phyloP scores from a whole-genome alignment of 31 red algal species.

The Odonthalia washingtoniensis region DNA sequence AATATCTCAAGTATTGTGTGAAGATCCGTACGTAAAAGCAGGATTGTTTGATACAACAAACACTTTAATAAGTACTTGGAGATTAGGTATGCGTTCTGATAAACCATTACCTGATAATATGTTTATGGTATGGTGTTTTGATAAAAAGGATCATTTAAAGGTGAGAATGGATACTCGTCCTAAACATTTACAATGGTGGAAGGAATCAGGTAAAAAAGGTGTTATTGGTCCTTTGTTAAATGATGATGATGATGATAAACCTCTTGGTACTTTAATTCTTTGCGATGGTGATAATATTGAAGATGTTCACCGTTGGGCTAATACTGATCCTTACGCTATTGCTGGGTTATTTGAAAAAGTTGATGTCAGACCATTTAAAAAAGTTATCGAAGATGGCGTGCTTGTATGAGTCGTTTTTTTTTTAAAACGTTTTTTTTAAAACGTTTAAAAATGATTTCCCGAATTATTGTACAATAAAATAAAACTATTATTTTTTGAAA shows the following conservation, averaged over 20 bases:
- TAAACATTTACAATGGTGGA: slow-evolving; percentile 67
- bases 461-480: too few species aligned
- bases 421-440: neutral
- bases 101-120: neutral
- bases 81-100: slow-evolving; percentile 1
- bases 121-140: slow-evolving; percentile 58
- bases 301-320: slow-evolving; percentile 74
- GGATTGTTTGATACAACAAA: slow-evolving; percentile 38
- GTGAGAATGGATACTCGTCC: slow-evolving; percentile 47
- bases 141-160: neutral
- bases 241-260: slow-evolving; percentile 29
- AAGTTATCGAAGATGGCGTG: slow-evolving; percentile 39
- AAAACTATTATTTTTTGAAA: too few species aligned
- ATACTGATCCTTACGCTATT: slow-evolving; percentile 70
- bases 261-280: slow-evolving; percentile 75
- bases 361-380: slow-evolving; percentile 23
- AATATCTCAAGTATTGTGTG: neutral
- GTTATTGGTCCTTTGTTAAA: slow-evolving; percentile 67
- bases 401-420: neutral
- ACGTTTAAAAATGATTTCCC: neutral
- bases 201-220: slow-evolving; percentile 28
- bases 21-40: slow-evolving; percentile 43
- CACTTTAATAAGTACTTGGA: slow-evolving; percentile 7
- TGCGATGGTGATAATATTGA: slow-evolving; percentile 55
- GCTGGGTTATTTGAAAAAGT: slow-evolving; percentile 70